These are phyloP conservation scores for Blastobotrys americana DNA, from an alignment of 805 yeast species.

Conservation along the genomic window DNA sequence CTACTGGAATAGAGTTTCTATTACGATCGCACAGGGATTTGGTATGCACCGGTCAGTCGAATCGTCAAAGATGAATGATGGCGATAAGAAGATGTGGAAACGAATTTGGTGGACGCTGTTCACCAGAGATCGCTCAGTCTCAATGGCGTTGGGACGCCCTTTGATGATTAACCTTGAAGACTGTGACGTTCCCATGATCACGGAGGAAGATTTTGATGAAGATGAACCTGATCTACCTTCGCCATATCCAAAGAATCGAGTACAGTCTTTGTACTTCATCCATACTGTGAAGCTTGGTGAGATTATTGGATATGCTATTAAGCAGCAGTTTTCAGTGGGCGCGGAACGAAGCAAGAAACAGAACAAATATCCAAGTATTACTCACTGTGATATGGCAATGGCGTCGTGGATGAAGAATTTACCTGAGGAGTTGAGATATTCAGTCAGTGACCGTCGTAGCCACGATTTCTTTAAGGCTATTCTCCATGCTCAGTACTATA, in stretches of 20 bases:
- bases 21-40: conserved; percentile 63
- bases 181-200: conserved; percentile 68
- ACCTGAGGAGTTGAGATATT: conserved; percentile 56
- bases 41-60: conserved; percentile 61
- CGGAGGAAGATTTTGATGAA: conserved; percentile 56
- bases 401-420: conserved; percentile 67
- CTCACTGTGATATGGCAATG: conserved; percentile 66
- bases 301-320: conserved; percentile 59
- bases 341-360: conserved; percentile 44
- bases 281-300: conserved; percentile 61
- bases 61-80: conserved; percentile 32
- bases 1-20: conserved; percentile 65
- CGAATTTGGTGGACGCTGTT: conserved; percentile 74
- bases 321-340: conserved; percentile 63
- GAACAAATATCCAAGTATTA: conserved; percentile 43
- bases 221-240: conserved; percentile 37
- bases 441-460: conserved; percentile 45
- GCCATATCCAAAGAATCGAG: conserved; percentile 39
- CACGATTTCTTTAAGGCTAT: conserved; percentile 54
- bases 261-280: conserved; percentile 52
- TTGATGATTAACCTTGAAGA: conserved; percentile 60
- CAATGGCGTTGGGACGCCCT: conserved; percentile 72
- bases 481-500: conserved; percentile 62
- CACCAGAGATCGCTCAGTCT: conserved; percentile 60
- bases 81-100: conserved; percentile 47